Evolutionary conservation across 345 rosid species (phyloP), one percentile per base, ranked within the genome.

Genomic region (Iberis pinnata): DNA sequence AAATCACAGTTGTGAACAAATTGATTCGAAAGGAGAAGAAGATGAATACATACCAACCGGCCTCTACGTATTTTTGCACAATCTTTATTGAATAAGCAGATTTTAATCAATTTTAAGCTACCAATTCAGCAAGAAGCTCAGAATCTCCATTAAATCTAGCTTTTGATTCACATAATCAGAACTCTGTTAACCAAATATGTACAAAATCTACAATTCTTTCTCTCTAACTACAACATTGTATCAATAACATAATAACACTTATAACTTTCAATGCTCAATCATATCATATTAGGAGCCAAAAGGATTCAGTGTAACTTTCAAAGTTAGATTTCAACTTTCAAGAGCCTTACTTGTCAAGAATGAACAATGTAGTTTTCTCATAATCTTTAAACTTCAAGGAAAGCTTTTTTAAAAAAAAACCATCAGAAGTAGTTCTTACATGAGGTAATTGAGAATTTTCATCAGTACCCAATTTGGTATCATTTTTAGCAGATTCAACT

Each of bases 91-190:
- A 90, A 60, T 84, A 88, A 42, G 93, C 98, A 65, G 86, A 84
- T 76, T 88, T 92, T 68, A 92, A 92, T 75, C 98, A 95, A 70
- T 88, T 92, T 39, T 70, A 80, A 32, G 89, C 69, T n/a, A 81
- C 88, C 66, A 88, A 59, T 69, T 92, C 98, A 0, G 96, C 98
- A 31, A 81, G 90, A 70, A 83, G 75, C 74, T 81, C 98, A n/a
- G n/a, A n/a, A n/a, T n/a, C n/a, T n/a, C n/a, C 98, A 80, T 80
- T 85, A 56, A 75, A 88, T 76, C 98, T 92, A 84, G 82, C 80
- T 76, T 84, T 54, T 78, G 66, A 41, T 63, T 58, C 67, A 73
- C 39, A 62, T 33, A 58, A 36, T 70, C 33, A 6, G 9, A 29
- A 3, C n/a, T n/a, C n/a, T n/a, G n/a, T n/a, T n/a, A n/a, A n/a